A percentile compares a stretch with the other conserved stretches of the same genome.
These are phyloP conservation scores for Eleusine coracana DNA, from an alignment of 176 grass and related monocot genomes.

Conservation along the genomic window DNA sequence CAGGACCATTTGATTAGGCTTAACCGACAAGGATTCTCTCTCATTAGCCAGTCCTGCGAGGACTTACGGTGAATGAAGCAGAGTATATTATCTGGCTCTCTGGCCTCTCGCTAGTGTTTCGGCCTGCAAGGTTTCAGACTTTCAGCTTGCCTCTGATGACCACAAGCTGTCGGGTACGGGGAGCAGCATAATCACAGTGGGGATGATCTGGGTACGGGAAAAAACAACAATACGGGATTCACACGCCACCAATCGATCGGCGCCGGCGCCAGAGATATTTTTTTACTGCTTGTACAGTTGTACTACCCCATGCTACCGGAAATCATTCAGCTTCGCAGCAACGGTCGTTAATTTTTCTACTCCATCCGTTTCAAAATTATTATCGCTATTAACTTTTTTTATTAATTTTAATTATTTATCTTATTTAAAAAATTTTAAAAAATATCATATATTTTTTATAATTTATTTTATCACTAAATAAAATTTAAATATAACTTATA, in stretches of 20 bases:
- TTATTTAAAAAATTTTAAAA: no score
- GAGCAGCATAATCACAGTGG: slow-evolving; percentile 41
- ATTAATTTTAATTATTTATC: no score
- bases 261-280: background rate
- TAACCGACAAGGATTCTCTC: background rate
- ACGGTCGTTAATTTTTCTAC: no score
- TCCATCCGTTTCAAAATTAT: background rate
- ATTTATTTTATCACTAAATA: no score
- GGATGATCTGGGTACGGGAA: background rate
- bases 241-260: slow-evolving; percentile 38
- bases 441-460: no score
- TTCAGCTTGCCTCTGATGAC: background rate
- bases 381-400: no score
- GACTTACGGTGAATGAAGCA: background rate
- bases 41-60: background rate
- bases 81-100: background rate
- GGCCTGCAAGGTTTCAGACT: no score
- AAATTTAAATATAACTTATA: no score
- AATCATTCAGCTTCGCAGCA: no score
- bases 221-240: slow-evolving; percentile 33
- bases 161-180: slow-evolving; percentile 26
- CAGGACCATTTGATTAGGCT: background rate
- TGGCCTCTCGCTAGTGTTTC: background rate
- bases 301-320: no score
- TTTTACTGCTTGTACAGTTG: background rate